Conservation (phyloP, 1,284 basidiomycete species). For the Ceratorhiza oryzae-sativae region DNA sequence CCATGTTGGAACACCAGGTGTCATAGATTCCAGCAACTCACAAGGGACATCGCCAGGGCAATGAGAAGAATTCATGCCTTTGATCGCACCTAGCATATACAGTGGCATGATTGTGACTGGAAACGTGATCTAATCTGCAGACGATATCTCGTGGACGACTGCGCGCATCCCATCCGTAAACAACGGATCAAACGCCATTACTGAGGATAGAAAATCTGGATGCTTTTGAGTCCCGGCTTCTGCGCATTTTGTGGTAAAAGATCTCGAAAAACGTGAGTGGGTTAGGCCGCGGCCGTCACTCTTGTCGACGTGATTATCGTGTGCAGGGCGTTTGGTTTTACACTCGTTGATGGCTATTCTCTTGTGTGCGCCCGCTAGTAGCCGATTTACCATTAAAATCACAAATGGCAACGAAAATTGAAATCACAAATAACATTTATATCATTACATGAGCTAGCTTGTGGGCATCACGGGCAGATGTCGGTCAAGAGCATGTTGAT, state of each 20-base stretch:
- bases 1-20: background rate
- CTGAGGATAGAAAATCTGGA: background rate
- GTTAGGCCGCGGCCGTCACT: background rate
- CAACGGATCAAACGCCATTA: background rate
- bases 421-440: too few relatives aligned
- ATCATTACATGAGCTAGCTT: too few relatives aligned
- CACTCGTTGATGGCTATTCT: too few relatives aligned
- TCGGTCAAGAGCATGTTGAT: too few relatives aligned
- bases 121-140: background rate
- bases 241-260: constrained; percentile 7
- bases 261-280: constrained; percentile 7
- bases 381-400: too few relatives aligned
- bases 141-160: background rate
- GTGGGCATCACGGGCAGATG: too few relatives aligned
- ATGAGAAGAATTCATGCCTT: background rate
- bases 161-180: background rate
- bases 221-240: background rate
- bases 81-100: background rate
- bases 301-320: background rate
- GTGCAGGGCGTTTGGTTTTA: too few relatives aligned
- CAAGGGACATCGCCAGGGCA: background rate
- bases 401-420: too few relatives aligned
- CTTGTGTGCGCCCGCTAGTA: too few relatives aligned
- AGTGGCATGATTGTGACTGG: background rate
- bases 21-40: background rate